Base-by-base conservation (phyloP, 768 basidiomycete species). In the Baorangia bicolor region DNA sequence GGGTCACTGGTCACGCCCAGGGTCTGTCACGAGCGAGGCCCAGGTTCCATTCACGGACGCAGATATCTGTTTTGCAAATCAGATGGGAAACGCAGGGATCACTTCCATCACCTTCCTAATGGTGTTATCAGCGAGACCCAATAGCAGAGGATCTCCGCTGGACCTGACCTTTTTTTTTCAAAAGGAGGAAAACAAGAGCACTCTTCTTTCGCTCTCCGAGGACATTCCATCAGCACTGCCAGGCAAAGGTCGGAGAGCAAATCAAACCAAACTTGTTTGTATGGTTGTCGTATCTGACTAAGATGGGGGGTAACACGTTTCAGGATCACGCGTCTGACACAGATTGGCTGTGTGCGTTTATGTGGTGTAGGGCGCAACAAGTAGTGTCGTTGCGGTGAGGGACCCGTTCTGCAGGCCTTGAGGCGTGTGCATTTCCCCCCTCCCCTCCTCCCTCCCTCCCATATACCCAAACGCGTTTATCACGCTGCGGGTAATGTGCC, bases 51-150 rank as follows among this genome's bases (percentile, higher is more conserved):
- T 63, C 53, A 50, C 13, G 55, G 53, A 49, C 20, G 33, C 49
- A 53, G 39, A 37, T 40, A 55, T 49, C 52, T 60, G 14, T 58
- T 61, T 61, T 56, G 55, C 38, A 58, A 56, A 58, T 62, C 45
- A 35, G 40, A 44, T 56, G 57, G 55, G 56, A 59, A 58, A 61
- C 31, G 46, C 33, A 50, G 47, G 55, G 34, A 51, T 64, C 47
- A 50, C 34, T 34, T 43, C 25, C 35, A 53, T 37, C 48, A 49
- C 58, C 25, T 65, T 64, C 64, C 56, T 52, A 49, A 58, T 57
- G 59, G 57, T 53, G 53, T 63, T 67, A 65, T 60, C 57, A 45
- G 30, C 59, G 49, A 40, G 38, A 55, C 45, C 45, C n/a, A 56
- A 46, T 45, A 51, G 46, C 57, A 55, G 56, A 53, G n/a, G n/a